Conservation (phyloP, 495 filamentous ascomycete genomes). For the Viridothelium virens region DNA sequence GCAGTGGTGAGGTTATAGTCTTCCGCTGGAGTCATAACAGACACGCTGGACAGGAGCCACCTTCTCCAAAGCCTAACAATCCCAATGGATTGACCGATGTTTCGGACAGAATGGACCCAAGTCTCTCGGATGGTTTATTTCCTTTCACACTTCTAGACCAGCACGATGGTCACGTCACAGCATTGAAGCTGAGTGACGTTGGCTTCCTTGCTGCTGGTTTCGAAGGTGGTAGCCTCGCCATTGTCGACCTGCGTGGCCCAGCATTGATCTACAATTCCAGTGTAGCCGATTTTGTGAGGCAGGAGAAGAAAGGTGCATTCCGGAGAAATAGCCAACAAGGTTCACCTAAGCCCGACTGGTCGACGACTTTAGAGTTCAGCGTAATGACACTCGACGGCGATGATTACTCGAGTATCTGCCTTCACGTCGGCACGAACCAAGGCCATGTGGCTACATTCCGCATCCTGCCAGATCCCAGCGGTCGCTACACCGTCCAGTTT, state of each 20-base stretch:
- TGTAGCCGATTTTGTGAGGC: constrained; percentile 58
- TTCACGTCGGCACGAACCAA: constrained; percentile 81
- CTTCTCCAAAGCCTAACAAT: constrained; percentile 43
- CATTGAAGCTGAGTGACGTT: constrained; percentile 74
- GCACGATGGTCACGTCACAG: constrained; percentile 68
- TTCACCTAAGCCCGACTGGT: constrained; percentile 56
- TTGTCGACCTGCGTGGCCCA: constrained; percentile 84
- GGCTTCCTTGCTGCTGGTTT: constrained; percentile 86
- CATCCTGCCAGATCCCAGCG: constrained; percentile 62
- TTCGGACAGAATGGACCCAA: constrained; percentile 64
- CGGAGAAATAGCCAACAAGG: constrained; percentile 43
- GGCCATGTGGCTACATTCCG: constrained; percentile 85
- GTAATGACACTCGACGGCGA: constrained; percentile 90
- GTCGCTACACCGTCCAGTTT: constrained; percentile 64
- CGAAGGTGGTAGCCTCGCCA: constrained; percentile 64
- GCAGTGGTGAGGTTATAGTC: constrained; percentile 71
- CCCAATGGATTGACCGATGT: constrained; percentile 63
- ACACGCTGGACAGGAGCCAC: constrained; percentile 47
- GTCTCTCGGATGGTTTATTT: constrained; percentile 70
- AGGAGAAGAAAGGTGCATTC: constrained; percentile 64
- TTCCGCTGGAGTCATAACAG: constrained; percentile 81
- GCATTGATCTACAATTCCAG: constrained; percentile 70
- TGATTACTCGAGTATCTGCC: constrained; percentile 87
- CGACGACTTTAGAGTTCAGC: constrained; percentile 75
- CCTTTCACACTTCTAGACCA: constrained; percentile 75